Percentiles rank a stretch among this genome's conserved stretches.
phyloP scores from a whole-genome alignment of 176 grass and related monocot genomes.

The Oryza nivara region DNA sequence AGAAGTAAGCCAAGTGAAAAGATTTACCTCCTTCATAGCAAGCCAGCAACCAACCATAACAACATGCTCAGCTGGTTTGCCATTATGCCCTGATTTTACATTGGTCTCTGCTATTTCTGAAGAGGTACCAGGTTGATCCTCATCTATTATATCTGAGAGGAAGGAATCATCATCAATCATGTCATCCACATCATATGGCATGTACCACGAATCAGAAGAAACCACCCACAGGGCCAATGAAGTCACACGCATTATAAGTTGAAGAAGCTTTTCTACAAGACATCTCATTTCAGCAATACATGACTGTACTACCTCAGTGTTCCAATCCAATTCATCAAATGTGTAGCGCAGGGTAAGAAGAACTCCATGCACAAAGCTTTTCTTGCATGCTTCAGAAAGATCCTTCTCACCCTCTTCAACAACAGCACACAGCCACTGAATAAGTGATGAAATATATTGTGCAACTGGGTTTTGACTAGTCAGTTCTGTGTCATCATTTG shows the following conservation, averaged over 20 bases:
- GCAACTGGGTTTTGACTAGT: slow-evolving; percentile 60
- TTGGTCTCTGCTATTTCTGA: slow-evolving; percentile 48
- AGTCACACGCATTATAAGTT: slow-evolving; percentile 85
- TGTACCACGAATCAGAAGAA: slow-evolving; percentile 88
- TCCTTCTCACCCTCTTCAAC: slow-evolving; percentile 85
- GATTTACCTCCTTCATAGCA: slow-evolving; percentile 96
- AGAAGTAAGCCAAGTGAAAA: slow-evolving; percentile 19
- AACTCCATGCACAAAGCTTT: slow-evolving; percentile 94
- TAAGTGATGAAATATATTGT: slow-evolving; percentile 74
- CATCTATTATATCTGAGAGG: slow-evolving; percentile 62
- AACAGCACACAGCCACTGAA: slow-evolving; percentile 77
- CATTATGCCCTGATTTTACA: slow-evolving; percentile 52
- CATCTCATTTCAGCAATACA: slow-evolving; percentile 67
- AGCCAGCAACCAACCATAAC: slow-evolving; percentile 99
- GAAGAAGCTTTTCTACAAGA: slow-evolving; percentile 85
- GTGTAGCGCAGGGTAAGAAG: slow-evolving; percentile 89
- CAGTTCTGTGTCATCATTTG: slow-evolving; percentile 50
- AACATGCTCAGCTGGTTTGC: slow-evolving; percentile 73
- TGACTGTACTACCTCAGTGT: slow-evolving; percentile 60
- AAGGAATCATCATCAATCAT: slow-evolving; percentile 70
- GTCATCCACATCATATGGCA: slow-evolving; percentile 91
- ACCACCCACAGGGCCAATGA: slow-evolving; percentile 92
- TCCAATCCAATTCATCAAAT: slow-evolving; percentile 99
- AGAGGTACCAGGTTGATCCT: slow-evolving; percentile 49
- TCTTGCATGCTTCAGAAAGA: slow-evolving; percentile 88